Evolutionary conservation across 1,284 basidiomycete genomes (phyloP), one percentile per base, ranked within the genome.

Genomic region (Irpex sp.): DNA sequence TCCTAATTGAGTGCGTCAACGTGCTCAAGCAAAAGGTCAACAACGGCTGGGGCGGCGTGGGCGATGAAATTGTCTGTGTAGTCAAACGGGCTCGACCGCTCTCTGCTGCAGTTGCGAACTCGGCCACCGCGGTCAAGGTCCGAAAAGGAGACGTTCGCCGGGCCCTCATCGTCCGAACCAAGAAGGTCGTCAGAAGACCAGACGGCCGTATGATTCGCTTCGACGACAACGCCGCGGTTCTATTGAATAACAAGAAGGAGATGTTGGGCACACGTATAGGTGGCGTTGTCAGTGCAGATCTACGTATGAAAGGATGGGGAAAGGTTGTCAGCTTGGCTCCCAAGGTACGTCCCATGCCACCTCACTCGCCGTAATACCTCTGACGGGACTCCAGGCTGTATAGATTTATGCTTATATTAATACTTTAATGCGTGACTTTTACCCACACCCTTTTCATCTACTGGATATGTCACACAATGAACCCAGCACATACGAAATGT

Each of bases 41-140:
- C 85, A 85, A 93, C 79, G 85, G 97, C 73, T 88, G 84, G 83
- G 90, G 88, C 62, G 82, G 83, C 48, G 85, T 90, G 67, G 97
- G 97, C 57, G 97, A 99, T 79, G 97, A 98, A 77, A 95, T 98
- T 66, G 95, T 98, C 65, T 96, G 96, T 64, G 96, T 99, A 64
- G 89, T 99, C 68, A 94, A 97, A 75, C 88, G 89, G 67, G 97
- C 97, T 3, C 86, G 95, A 13, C 94, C 96, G 3, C 82, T 98
- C 44, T 83, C 87, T 9, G 82, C 85, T 3, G 82, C 81, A 47
- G 82, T 80, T 38, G 84, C 82, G 66, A 79, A 86, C 19, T 86
- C 88, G 4, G 82, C 88, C 15, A 86, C 86, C 47, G 86, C 88
- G 6, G 79, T 91, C 68, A 95, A 95, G 80, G 94, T 98, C 19